Evolutionary conservation across 2,329 filamentous ascomycete genomes (phyloP), one percentile per base, ranked within the genome.

Genomic region (Parasarocladium wereldwijsianum): DNA sequence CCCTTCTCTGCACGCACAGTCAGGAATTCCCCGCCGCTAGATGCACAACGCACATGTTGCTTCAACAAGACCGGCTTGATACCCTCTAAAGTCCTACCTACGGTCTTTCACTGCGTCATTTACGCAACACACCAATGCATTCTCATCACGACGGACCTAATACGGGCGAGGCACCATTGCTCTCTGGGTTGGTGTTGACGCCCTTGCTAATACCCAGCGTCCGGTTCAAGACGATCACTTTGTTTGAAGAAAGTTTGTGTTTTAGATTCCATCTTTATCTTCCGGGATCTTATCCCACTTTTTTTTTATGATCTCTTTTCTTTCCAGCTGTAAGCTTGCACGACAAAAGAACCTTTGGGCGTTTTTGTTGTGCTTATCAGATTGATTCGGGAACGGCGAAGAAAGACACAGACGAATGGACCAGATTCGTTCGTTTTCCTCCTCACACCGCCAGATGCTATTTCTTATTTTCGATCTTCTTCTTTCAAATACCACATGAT

Each of bases 1-100:
- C 6, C 58, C 65, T 16, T 42, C 47, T 12, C 28, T 14, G 29
- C 40, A 19, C 26, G 36, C 22, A 27, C 34, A 18, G 18, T 38
- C 12, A 42, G 39, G 28, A 30, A 15, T n/a, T 15, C 19, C 24
- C 24, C 42, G 38, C 24, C 43, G 37, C 39, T 44, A 39, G 33
- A n/a, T n/a, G 33, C 32, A 17, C 31, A 32, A 32, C 31, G 27
- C 29, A 29, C 35, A 28, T 34, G 28, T 29, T 29, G 18, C 18
- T 4, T 29, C 27, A 8, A 15, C 8, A 29, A 13, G 27, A 29
- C 15, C n/a, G 4, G 12, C 17, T 10, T 8, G 11, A 14, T 16
- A 11, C 15, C 19, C 8, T 21, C 8, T 21, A n/a, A 8, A 21
- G 19, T n/a, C n/a, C n/a, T n/a, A n/a, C n/a, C n/a, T n/a, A n/a